Evolutionary conservation across 2,329 filamentous ascomycete species (phyloP).

Genomic region (Fusarium sp.): DNA sequence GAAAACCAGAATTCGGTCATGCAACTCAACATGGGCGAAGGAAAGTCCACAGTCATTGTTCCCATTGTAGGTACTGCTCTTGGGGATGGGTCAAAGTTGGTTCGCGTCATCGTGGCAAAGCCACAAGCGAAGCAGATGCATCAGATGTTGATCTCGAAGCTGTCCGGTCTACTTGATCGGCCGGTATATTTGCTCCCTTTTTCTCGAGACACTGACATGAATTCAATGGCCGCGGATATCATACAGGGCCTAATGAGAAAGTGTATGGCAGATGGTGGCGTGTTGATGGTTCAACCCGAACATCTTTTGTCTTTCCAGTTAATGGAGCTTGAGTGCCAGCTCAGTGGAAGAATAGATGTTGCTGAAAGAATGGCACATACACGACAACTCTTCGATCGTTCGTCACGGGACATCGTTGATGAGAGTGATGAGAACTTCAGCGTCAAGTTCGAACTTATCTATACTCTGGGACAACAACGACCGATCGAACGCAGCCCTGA

Average conservation of each 20-base stretch:
- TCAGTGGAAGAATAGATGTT: constrained; percentile 42
- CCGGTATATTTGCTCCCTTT: constrained; percentile 69
- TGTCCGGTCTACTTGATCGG: constrained; percentile 67
- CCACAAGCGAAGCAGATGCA: constrained; percentile 71
- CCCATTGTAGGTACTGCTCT: constrained; percentile 69
- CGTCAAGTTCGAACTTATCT: constrained; percentile 70
- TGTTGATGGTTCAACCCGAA: constrained; percentile 72
- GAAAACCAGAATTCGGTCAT: constrained; percentile 62
- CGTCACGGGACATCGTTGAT: constrained; percentile 68
- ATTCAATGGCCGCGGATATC: constrained; percentile 36
- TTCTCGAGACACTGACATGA: constrained; percentile 59
- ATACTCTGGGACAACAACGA: constrained; percentile 67
- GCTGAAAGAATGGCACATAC: constrained; percentile 52
- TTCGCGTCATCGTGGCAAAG: constrained; percentile 70
- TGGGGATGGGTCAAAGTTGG: constrained; percentile 61
- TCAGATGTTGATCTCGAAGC: constrained; percentile 42
- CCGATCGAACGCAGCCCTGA: constrained; percentile 63
- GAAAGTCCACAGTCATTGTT: constrained; percentile 76
- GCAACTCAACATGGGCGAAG: constrained; percentile 79
- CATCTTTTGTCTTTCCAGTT: constrained; percentile 72
- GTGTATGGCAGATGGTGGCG: constrained; percentile 62
- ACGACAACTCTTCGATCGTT: constrained; percentile 57
- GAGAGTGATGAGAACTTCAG: constrained; percentile 74
- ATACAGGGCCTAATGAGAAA: constrained; percentile 56
- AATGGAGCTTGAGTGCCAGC: constrained; percentile 64